phyloP scores from a whole-genome alignment of 208 protist species.

The Trichomonas gallinae region DNA sequence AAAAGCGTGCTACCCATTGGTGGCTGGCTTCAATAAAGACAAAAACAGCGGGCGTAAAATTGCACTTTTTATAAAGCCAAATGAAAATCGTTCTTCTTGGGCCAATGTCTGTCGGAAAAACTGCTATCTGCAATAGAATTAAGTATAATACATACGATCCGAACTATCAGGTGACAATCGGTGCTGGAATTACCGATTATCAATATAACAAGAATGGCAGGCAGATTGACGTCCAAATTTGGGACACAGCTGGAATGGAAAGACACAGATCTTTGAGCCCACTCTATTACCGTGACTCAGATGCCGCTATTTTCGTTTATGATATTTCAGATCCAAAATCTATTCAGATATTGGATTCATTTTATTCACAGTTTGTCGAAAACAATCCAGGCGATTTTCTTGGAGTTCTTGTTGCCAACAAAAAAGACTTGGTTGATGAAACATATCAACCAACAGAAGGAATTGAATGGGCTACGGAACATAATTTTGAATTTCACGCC shows the following conservation, averaged over 20 bases:
- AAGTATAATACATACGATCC: background rate
- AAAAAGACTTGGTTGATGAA: background rate
- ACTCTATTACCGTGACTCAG: background rate
- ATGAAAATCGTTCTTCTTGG: conserved; percentile 20
- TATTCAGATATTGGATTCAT: background rate
- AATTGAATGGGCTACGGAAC: background rate
- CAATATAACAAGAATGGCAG: background rate
- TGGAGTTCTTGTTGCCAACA: background rate
- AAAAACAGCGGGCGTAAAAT: too few relatives aligned
- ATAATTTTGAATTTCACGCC: background rate
- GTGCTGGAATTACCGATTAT: background rate
- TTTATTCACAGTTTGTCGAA: background rate
- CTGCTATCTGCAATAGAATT: background rate
- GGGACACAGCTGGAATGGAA: background rate
- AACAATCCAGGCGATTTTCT: too few relatives aligned
- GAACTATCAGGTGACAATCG: background rate
- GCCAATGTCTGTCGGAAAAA: background rate
- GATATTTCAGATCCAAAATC: background rate
- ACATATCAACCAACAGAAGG: background rate
- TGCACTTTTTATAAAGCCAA: background rate
- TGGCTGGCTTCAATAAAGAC: too few relatives aligned
- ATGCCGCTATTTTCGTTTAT: background rate
- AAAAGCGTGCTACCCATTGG: too few relatives aligned
- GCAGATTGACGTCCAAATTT: background rate
- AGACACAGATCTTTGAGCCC: background rate